Conservation (phyloP, 768 basidiomycete species). For the Rhodotorula taiwanensis region DNA sequence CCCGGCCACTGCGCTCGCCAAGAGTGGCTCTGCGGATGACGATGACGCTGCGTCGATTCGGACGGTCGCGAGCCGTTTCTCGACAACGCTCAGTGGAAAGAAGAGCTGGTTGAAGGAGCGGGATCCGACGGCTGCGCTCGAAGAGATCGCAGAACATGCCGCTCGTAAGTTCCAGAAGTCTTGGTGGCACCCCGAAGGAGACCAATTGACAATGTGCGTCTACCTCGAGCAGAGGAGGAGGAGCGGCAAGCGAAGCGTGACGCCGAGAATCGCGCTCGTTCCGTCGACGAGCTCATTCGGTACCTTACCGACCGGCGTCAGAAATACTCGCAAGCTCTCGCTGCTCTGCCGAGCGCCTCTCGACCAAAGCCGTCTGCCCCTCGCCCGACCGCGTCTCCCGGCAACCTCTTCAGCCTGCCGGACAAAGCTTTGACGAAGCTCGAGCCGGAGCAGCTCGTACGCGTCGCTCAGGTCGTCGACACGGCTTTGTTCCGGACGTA, state of each 20-base stretch:
- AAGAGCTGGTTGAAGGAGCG: conserved; percentile 27
- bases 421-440: conserved; percentile 64
- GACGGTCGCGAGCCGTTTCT: not conserved
- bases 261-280: conserved; percentile 39
- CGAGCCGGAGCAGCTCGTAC: conserved; percentile 73
- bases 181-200: too few relatives aligned
- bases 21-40: too few relatives aligned
- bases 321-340: conserved; percentile 70
- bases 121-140: not conserved
- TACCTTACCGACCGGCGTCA: conserved; percentile 86
- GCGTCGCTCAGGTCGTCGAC: conserved; percentile 88
- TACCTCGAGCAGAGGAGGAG: not conserved
- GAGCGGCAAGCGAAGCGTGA: conserved; percentile 14
- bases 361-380: conserved; percentile 61
- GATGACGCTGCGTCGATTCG: conserved; percentile 57
- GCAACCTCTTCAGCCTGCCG: conserved; percentile 71
- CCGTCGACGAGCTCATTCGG: conserved; percentile 78
- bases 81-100: conserved; percentile 12
- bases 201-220: too few relatives aligned
- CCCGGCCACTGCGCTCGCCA: too few relatives aligned
- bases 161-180: conserved; percentile 38
- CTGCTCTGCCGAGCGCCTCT: conserved; percentile 63
- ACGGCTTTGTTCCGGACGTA: conserved; percentile 93
- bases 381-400: conserved; percentile 45
- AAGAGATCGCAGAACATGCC: conserved; percentile 42